Evolutionary conservation across 2,329 filamentous ascomycete genomes (phyloP).

Genomic region (Shiraia sp.): DNA sequence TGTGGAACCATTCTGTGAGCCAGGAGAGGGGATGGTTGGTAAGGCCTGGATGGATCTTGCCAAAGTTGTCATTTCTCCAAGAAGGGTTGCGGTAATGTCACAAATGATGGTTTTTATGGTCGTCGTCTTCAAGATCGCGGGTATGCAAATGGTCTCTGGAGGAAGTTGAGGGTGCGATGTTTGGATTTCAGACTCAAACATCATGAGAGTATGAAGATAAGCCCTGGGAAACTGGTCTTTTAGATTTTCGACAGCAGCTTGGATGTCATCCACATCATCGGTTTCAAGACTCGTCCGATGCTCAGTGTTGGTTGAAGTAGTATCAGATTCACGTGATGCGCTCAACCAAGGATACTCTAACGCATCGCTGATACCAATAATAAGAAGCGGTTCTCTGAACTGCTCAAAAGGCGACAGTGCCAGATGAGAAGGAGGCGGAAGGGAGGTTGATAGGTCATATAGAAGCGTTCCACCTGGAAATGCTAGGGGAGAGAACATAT

Average conservation of each 20-base stretch:
- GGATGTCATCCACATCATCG: conserved; percentile 44
- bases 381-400: conserved; percentile 79
- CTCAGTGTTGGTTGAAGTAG: conserved; percentile 4
- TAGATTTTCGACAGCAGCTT: conserved; percentile 70
- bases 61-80: conserved; percentile 53
- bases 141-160: conserved; percentile 72
- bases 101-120: conserved; percentile 60
- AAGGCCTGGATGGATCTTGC: conserved; percentile 54
- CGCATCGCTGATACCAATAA: conserved; percentile 86
- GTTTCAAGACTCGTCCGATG: conserved; percentile 15
- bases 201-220: conserved; percentile 74
- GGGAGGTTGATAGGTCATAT: conserved; percentile 82
- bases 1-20: conserved; percentile 30
- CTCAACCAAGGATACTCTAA: conserved; percentile 60
- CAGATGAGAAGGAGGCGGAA: conserved; percentile 77
- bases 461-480: conserved; percentile 85
- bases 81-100: conserved; percentile 49
- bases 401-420: conserved; percentile 87
- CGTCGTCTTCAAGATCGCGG: conserved; percentile 71
- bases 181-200: conserved; percentile 70
- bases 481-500: conserved; percentile 89
- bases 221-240: conserved; percentile 75
- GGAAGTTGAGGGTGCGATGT: conserved; percentile 49
- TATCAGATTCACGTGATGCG: conserved; percentile 38
- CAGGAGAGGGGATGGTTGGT: conserved; percentile 66